These are phyloP conservation scores for Lactarius pseudohatsudake DNA, from an alignment of 768 basidiomycete genomes.

Conservation along the genomic window DNA sequence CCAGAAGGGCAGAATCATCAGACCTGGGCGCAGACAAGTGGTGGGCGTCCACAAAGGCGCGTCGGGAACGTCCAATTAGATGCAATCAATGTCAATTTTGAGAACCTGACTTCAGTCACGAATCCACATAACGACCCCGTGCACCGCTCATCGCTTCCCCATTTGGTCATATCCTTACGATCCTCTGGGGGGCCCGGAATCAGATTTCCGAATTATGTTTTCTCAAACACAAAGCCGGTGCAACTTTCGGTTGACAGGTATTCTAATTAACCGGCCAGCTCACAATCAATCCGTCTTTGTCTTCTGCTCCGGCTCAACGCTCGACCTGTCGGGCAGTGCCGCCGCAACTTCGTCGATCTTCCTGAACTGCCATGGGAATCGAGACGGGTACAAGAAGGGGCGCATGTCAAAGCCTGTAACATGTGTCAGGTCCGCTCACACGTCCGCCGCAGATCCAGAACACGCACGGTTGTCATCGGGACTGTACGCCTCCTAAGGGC, in stretches of 20 bases:
- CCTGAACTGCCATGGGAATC: slow-evolving; percentile 95
- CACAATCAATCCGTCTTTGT: slow-evolving; percentile 24
- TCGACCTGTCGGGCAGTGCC: slow-evolving; percentile 67
- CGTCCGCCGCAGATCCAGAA: neutral
- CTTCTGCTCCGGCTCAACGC: slow-evolving; percentile 17
- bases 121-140: neutral
- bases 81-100: neutral
- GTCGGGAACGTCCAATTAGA: no score
- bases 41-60: neutral
- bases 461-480: slow-evolving; percentile 91
- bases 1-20: neutral
- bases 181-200: neutral
- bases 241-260: neutral
- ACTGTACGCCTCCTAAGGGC: slow-evolving; percentile 82
- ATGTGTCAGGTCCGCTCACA: slow-evolving; percentile 24
- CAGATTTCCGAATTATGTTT: neutral
- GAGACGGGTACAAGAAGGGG: slow-evolving; percentile 93
- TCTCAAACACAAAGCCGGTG: neutral
- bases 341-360: slow-evolving; percentile 90
- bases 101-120: neutral
- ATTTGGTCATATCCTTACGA: neutral
- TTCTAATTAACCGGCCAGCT: neutral
- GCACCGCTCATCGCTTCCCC: neutral
- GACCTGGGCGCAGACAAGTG: neutral
- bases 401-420: slow-evolving; percentile 85